These are phyloP conservation scores for Agroathelia rolfsii DNA, from an alignment of 1,284 basidiomycete species.

Conservation along the genomic window DNA sequence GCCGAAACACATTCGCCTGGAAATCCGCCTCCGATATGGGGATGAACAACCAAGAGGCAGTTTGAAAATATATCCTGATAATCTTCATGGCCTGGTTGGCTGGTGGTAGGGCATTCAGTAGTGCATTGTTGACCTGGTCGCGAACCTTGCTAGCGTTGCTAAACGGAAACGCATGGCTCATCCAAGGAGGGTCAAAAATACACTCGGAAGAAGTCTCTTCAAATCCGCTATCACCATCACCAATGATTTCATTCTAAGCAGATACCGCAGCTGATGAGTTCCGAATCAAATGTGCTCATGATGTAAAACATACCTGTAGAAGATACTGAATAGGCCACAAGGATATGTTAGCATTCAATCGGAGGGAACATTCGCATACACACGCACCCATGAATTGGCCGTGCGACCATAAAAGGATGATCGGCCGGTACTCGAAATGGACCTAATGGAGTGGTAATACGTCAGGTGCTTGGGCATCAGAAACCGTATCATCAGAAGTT, in stretches of 20 bases:
- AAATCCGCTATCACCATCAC: slow-evolving; percentile 40
- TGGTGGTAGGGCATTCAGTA: slow-evolving; percentile 39
- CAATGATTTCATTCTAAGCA: slow-evolving; percentile 54
- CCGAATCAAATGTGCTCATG: too few species aligned
- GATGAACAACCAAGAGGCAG: slow-evolving; percentile 61
- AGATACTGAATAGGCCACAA: slow-evolving; percentile 28
- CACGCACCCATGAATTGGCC: slow-evolving; percentile 57
- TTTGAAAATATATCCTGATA: slow-evolving; percentile 45
- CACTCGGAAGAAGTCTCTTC: too few species aligned
- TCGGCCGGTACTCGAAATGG: slow-evolving; percentile 48
- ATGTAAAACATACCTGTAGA: slow-evolving; percentile 20
- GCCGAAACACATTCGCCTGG: slow-evolving; percentile 37
- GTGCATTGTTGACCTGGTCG: slow-evolving; percentile 30
- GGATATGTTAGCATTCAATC: slow-evolving; percentile 9
- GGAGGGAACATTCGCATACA: slow-evolving; percentile 5
- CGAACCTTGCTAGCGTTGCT: slow-evolving; percentile 31
- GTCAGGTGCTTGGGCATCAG: slow-evolving; percentile 9
- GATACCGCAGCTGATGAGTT: too few species aligned
- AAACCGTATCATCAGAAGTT: slow-evolving; percentile 10
- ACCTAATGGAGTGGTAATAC: too few species aligned
- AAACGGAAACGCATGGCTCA: slow-evolving; percentile 52
- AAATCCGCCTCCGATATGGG: slow-evolving; percentile 50
- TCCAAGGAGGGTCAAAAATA: slow-evolving; percentile 44
- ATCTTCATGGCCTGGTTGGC: slow-evolving; percentile 31
- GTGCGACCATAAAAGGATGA: slow-evolving; percentile 56